Evolutionary conservation across 495 filamentous ascomycete genomes (phyloP), one percentile per base, ranked within the genome.

Genomic region (Usnea hakonensis): DNA sequence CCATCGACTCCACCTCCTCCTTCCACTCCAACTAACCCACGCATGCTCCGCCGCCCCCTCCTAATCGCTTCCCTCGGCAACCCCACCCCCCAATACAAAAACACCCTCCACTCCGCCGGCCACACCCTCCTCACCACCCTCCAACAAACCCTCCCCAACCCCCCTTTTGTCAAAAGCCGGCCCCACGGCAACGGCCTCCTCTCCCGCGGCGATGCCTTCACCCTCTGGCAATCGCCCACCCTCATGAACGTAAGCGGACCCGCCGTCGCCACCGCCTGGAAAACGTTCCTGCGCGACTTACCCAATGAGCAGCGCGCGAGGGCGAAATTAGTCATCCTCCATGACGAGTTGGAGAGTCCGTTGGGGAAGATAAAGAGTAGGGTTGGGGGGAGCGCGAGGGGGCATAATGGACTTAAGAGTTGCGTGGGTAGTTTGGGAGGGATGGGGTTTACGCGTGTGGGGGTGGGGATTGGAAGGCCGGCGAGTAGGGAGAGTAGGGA

Each of bases 371-470:
- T 95, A 7, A 86, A 77, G 44, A 74, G 88, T 43, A 84, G 72
- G 66, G 77, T 70, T 53, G 82, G 79, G 3, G 82, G 82, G 28
- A 85, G 72, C 70, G 72, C 77, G 40, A 78, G 82, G 19, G 91
- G 91, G 0, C 91, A 96, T 71, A 91, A 92, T 63, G 91, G 91
- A 7, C 64, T 96, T 44, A 89, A 87, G 71, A 89, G 85, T 68
- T 76, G 85, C 19, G 75, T 84, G 56, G 74, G 74, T 38, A 77
- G 70, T 57, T 58, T 90, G 14, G 57, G 53, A 48, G 55, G 46
- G 11, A 46, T 62, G 40, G 64, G 58, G 23, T 78, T 74, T 71
- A 70, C 73, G 48, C 72, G 78, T 23, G 70, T 94, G 55, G 83
- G 85, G 0, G 72, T 92, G 5, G 90, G 90, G 5, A 91, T 92